These are phyloP conservation scores for Cercospora sp. DNA, from an alignment of 2,329 filamentous ascomycete genomes.

Conservation along the genomic window DNA sequence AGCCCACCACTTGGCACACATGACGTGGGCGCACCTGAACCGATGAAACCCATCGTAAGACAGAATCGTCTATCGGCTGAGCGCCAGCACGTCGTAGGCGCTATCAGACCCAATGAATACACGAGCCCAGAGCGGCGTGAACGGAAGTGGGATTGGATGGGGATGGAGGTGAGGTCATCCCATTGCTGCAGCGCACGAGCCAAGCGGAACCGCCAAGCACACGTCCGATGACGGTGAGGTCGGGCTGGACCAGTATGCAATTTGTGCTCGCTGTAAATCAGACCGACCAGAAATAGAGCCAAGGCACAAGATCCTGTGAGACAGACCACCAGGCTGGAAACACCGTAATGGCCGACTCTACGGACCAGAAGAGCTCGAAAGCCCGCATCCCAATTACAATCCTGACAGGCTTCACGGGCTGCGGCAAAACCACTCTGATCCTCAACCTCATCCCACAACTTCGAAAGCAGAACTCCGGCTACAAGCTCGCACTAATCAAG, in stretches of 20 bases:
- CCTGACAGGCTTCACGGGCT: constrained; percentile 92
- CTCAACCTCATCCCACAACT: constrained; percentile 93
- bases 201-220: constrained; percentile 1
- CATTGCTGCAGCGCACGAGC: background rate
- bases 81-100: constrained; percentile 7
- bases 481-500: constrained; percentile 91
- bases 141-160: background rate
- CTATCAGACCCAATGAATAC: constrained; percentile 6
- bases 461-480: constrained; percentile 77
- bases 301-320: background rate
- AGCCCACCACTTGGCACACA: constrained; percentile 27
- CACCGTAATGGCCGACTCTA: background rate
- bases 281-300: background rate
- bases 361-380: background rate
- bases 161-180: background rate
- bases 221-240: constrained; percentile 13
- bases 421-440: constrained; percentile 93
- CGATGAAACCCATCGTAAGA: constrained; percentile 11
- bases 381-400: constrained; percentile 79
- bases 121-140: background rate
- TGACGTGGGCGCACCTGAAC: constrained; percentile 7
- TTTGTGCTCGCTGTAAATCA: background rate
- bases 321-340: background rate
- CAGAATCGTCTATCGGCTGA: constrained; percentile 9
- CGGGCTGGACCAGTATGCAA: background rate